Conservation (phyloP, 192 early-diverging fungal genomes). For the Linderina pennispora region DNA sequence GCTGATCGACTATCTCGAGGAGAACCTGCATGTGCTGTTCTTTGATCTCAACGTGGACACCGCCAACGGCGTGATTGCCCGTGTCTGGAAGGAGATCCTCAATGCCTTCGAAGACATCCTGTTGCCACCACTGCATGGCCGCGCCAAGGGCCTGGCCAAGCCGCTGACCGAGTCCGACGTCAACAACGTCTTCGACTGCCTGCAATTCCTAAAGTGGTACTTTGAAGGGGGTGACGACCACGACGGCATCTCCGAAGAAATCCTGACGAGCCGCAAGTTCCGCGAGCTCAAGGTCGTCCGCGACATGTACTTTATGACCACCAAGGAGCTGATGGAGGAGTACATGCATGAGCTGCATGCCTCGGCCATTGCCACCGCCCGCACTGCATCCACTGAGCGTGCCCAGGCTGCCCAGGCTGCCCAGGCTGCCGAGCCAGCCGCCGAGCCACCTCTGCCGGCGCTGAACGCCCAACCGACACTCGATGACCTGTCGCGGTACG, state of each 20-base stretch:
- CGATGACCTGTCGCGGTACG: too few relatives aligned
- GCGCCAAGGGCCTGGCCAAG: constrained; percentile 50
- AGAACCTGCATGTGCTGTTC: constrained; percentile 60
- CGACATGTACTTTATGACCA: constrained; percentile 61
- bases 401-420: too few relatives aligned
- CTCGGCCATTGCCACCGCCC: constrained; percentile 5
- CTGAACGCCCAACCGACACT: background rate
- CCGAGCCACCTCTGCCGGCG: background rate
- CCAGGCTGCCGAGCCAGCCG: too few relatives aligned
- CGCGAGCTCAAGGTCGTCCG: constrained; percentile 57
- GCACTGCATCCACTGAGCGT: background rate
- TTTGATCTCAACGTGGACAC: constrained; percentile 59
- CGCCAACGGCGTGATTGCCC: constrained; percentile 58
- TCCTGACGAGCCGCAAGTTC: constrained; percentile 61
- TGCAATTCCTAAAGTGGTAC: constrained; percentile 67
- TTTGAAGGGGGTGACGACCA: constrained; percentile 67
- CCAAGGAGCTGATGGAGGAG: constrained; percentile 55
- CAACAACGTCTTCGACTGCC: constrained; percentile 61
- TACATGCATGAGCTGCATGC: constrained; percentile 47
- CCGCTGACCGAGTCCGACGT: constrained; percentile 60
- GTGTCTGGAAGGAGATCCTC: constrained; percentile 69
- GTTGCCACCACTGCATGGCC: constrained; percentile 62
- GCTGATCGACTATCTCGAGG: constrained; percentile 70
- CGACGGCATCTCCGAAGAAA: constrained; percentile 56
- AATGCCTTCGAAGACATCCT: constrained; percentile 61